Percentiles rank a stretch among this genome's conserved stretches.
phyloP scores from a whole-genome alignment of 2,329 filamentous ascomycete genomes.

The Botrytis sinoallii region DNA sequence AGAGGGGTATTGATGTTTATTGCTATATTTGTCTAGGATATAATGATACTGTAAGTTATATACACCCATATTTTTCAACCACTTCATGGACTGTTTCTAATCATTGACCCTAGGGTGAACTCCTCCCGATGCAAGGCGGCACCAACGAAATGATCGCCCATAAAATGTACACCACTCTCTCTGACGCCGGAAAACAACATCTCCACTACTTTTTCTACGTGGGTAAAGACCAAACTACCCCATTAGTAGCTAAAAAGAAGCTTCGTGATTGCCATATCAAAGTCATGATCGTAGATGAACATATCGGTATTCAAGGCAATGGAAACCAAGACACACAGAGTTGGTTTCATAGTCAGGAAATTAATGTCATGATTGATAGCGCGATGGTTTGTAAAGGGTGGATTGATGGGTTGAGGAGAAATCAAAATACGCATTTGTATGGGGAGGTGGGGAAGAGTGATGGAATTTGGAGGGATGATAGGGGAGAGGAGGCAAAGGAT shows the following conservation, averaged over 20 bases:
- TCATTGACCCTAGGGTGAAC: slow-evolving; percentile 53
- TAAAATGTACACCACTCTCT: slow-evolving; percentile 54
- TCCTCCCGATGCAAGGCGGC: slow-evolving; percentile 72
- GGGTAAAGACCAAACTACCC: slow-evolving; percentile 66
- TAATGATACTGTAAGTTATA: slow-evolving; percentile 60
- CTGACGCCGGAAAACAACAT: slow-evolving; percentile 44
- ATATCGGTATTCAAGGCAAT: slow-evolving; percentile 68
- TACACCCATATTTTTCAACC: too few species aligned
- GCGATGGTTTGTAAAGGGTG: slow-evolving; percentile 57
- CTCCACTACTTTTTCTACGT: slow-evolving; percentile 69
- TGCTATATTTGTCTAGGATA: slow-evolving; percentile 76
- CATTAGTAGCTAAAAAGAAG: slow-evolving; percentile 64
- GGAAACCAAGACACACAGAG: slow-evolving; percentile 80
- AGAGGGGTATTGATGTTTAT: slow-evolving; percentile 63
- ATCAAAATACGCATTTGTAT: slow-evolving; percentile 64
- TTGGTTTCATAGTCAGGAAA: slow-evolving; percentile 75
- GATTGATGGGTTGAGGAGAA: slow-evolving; percentile 58
- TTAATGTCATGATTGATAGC: slow-evolving; percentile 73
- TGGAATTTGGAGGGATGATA: slow-evolving; percentile 59
- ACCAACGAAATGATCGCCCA: slow-evolving; percentile 70
- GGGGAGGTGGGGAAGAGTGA: slow-evolving; percentile 53
- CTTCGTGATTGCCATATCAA: slow-evolving; percentile 73
- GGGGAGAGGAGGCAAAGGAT: slow-evolving; percentile 47
- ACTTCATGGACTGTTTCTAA: not conserved
- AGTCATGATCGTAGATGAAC: slow-evolving; percentile 68